Percentiles rank a stretch among this genome's conserved stretches.
Evolutionary conservation across 805 yeast genomes (phyloP).

Genomic region (Nakazawaea ambrosiae): DNA sequence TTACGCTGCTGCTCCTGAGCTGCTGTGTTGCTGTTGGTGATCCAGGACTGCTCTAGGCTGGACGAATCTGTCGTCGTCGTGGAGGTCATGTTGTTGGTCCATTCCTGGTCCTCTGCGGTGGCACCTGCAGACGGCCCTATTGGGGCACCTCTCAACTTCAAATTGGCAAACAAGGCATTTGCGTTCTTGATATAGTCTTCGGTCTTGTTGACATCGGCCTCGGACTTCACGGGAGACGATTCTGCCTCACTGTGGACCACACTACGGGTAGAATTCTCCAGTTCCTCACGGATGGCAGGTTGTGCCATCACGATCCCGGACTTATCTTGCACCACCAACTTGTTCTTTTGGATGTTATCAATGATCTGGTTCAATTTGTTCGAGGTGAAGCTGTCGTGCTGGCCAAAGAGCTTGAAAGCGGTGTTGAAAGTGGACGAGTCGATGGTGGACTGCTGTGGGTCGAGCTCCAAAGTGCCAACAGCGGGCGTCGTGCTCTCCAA

Average conservation of each 20-base stretch:
- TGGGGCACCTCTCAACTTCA: conserved; percentile 7
- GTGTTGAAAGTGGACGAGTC: conserved; percentile 11
- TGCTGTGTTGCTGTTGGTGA: background rate
- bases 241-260: too few relatives aligned
- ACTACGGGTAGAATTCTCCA: too few relatives aligned
- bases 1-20: background rate
- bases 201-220: conserved; percentile 9
- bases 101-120: background rate
- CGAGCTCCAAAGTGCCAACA: background rate
- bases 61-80: conserved; percentile 1
- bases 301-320: background rate
- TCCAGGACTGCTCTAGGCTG: background rate
- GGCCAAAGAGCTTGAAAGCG: conserved; percentile 10
- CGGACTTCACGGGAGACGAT: background rate
- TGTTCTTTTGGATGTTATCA: conserved; percentile 4
- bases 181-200: conserved; percentile 17
- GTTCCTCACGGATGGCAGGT: background rate
- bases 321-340: background rate
- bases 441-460: conserved; percentile 7
- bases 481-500: background rate
- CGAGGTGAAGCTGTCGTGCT: conserved; percentile 9
- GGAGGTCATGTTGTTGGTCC: background rate
- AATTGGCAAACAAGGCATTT: conserved; percentile 14
- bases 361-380: conserved; percentile 9
- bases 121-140: too few relatives aligned